A percentile compares a stretch with the other conserved stretches of the same genome.
Conservation (phyloP, 345 rosid species). For the Hypericum androsaemum region DNA sequence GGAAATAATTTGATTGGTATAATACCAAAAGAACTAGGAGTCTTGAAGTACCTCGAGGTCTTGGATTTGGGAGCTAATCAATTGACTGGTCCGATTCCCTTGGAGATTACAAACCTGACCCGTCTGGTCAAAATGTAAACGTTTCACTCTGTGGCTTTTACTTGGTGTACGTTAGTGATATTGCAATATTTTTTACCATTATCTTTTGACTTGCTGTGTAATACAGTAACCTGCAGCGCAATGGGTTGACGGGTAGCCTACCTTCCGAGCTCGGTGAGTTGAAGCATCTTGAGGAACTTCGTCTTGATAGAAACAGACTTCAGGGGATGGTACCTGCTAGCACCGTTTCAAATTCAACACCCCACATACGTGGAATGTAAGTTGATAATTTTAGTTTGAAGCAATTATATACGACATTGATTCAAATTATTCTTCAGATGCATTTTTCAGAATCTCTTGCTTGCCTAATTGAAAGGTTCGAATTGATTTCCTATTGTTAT, state of each 20-base stretch:
- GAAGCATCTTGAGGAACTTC: constrained; percentile 66
- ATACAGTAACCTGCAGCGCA: constrained; percentile 77
- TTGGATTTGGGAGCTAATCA: constrained; percentile 92
- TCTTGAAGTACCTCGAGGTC: constrained; percentile 55
- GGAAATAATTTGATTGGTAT: constrained; percentile 61
- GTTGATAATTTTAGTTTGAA: constrained; percentile 15
- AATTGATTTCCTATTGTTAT: too few species aligned
- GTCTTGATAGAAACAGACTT: constrained; percentile 77
- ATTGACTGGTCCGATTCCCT: constrained; percentile 71
- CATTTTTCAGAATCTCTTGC: too few species aligned
- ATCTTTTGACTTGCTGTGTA: constrained; percentile 15
- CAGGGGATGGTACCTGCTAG: constrained; percentile 69
- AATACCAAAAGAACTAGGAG: constrained; percentile 83
- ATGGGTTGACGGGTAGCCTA: constrained; percentile 74
- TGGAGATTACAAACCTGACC: constrained; percentile 63
- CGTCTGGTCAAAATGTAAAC: constrained; percentile 48
- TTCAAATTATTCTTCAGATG: too few species aligned
- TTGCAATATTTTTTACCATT: constrained; percentile 6
- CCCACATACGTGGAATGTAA: constrained; percentile 42
- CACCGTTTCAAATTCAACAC: constrained; percentile 20
- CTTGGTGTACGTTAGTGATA: constrained; percentile 3
- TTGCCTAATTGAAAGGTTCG: too few species aligned
- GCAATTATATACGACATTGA: too few species aligned
- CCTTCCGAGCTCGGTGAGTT: constrained; percentile 76
- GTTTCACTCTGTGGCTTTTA: background rate